phyloP scores from a whole-genome alignment of 148 eudicot genomes.

The Cornus suecica region DNA sequence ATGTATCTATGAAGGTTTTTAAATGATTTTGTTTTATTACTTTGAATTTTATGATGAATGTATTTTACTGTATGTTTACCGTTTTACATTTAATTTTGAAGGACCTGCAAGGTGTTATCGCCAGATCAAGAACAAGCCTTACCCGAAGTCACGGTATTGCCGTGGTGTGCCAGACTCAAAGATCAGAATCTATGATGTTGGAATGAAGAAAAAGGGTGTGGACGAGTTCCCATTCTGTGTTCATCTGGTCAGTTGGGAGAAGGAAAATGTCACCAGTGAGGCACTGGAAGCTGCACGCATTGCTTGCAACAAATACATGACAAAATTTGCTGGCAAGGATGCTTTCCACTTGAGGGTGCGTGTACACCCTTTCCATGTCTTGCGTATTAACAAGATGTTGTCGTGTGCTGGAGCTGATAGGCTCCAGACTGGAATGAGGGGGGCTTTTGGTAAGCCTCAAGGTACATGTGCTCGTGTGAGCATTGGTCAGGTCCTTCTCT shows the following conservation, averaged over 20 bases:
- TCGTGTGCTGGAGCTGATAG: conserved; percentile 60
- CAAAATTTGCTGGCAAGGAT: conserved; percentile 51
- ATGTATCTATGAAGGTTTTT: not conserved
- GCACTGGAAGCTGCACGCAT: conserved; percentile 53
- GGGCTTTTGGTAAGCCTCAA: conserved; percentile 48
- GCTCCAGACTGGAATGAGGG: conserved; percentile 55
- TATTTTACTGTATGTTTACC: not conserved
- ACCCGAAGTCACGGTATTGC: conserved; percentile 43
- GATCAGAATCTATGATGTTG: conserved; percentile 36
- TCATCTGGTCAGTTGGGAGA: conserved; percentile 52
- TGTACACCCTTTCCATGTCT: conserved; percentile 50
- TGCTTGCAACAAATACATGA: conserved; percentile 55
- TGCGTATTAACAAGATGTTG: conserved; percentile 48
- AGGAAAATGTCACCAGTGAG: conserved; percentile 52
- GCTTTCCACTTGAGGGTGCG: conserved; percentile 50
- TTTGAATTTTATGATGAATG: not conserved
- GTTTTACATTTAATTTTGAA: not conserved
- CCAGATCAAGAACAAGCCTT: conserved; percentile 49
- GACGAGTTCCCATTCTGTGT: conserved; percentile 51
- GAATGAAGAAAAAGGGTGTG: conserved; percentile 46
- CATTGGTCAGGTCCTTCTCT: conserved; percentile 44
- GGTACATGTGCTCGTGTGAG: conserved; percentile 45
- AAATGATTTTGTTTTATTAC: not conserved
- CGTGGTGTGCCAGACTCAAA: conserved; percentile 48
- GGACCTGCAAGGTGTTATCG: conserved; percentile 56